phyloP scores from a whole-genome alignment of 106 monocot genomes.

The Dioscorea zingiberensis region DNA sequence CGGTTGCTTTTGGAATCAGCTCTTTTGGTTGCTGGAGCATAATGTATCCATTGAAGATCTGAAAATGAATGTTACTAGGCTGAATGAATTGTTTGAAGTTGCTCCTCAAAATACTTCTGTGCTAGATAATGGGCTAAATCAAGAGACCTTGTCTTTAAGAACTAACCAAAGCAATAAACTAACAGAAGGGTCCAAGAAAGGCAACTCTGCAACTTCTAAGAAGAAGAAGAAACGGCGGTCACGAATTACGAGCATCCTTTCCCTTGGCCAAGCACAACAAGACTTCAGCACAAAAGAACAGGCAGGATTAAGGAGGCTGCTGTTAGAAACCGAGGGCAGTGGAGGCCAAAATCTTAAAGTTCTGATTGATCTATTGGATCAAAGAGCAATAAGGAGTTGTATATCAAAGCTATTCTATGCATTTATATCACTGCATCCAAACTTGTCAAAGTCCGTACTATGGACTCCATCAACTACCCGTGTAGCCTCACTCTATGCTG shows the following conservation, averaged over 20 bases:
- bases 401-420: slow-evolving; percentile 61
- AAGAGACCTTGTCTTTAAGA: slow-evolving; percentile 2
- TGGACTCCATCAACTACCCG: slow-evolving; percentile 86
- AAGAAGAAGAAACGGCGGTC: slow-evolving; percentile 36
- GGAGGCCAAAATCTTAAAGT: slow-evolving; percentile 49
- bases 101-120: slow-evolving; percentile 25
- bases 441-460: slow-evolving; percentile 49
- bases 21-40: slow-evolving; percentile 45
- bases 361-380: slow-evolving; percentile 88
- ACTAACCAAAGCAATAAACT: slow-evolving; percentile 21
- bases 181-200: slow-evolving; percentile 12
- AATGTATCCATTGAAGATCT: slow-evolving; percentile 36
- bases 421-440: slow-evolving; percentile 68
- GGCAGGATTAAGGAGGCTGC: slow-evolving; percentile 30
- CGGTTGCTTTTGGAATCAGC: slow-evolving; percentile 65
- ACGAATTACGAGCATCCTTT: slow-evolving; percentile 15
- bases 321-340: slow-evolving; percentile 21
- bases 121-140: slow-evolving; percentile 10
- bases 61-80: slow-evolving; percentile 22
- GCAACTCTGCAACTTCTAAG: slow-evolving; percentile 9
- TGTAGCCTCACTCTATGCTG: slow-evolving; percentile 83
- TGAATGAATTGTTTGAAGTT: slow-evolving; percentile 25
- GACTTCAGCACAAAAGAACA: not conserved
- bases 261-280: slow-evolving; percentile 9
- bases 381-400: slow-evolving; percentile 85